Evolutionary conservation across 305 asterid species (phyloP).

Genomic region (Euphrasia arctica): DNA sequence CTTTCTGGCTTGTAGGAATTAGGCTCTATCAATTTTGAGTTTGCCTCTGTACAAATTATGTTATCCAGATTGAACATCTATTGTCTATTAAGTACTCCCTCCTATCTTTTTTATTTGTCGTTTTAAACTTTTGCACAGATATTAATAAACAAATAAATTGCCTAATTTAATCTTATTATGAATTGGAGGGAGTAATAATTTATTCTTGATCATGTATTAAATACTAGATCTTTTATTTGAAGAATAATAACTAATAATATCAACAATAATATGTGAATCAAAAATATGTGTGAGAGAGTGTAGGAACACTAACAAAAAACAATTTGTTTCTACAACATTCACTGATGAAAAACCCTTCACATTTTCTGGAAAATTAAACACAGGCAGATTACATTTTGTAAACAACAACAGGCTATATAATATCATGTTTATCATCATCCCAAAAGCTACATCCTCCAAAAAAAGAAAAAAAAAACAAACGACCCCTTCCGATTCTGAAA

Average conservation of each 20-base stretch:
- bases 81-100: conserved; percentile 2
- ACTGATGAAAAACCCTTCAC: not conserved
- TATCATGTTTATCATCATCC: conserved; percentile 16
- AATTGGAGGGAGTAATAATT: not conserved
- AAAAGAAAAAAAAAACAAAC: not conserved
- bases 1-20: conserved; percentile 36
- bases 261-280: too few species aligned
- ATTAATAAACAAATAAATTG: too few species aligned
- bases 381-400: conserved; percentile 20
- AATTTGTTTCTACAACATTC: not conserved
- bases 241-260: too few species aligned
- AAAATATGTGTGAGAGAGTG: too few species aligned
- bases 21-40: conserved; percentile 1
- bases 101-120: too few species aligned
- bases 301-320: not conserved
- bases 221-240: too few species aligned
- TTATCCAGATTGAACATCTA: conserved; percentile 9
- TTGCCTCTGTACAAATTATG: conserved; percentile 16
- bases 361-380: conserved; percentile 25
- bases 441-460: not conserved
- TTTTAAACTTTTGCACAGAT: too few species aligned
- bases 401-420: conserved; percentile 22
- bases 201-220: not conserved
- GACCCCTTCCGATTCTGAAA: not conserved
- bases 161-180: too few species aligned